Percentiles rank a stretch among this genome's conserved stretches.
phyloP scores from a whole-genome alignment of 768 basidiomycete genomes.

The Roridomyces roridus region DNA sequence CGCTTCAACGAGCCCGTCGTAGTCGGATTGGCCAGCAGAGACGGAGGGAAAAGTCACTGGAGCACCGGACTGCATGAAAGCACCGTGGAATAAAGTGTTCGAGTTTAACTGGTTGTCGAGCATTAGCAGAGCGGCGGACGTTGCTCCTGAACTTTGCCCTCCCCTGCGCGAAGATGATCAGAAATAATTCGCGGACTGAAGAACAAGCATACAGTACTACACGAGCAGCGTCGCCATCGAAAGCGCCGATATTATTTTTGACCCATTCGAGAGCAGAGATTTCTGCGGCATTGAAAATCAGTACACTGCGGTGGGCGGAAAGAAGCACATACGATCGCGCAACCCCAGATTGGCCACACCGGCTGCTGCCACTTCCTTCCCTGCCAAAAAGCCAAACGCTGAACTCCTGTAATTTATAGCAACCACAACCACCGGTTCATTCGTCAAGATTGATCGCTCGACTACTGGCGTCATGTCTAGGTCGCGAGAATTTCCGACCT shows the following conservation, averaged over 20 bases:
- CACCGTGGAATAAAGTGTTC: neutral
- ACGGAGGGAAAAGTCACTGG: neutral
- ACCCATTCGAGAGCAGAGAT: constrained; percentile 3
- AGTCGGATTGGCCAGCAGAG: neutral
- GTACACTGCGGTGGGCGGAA: neutral
- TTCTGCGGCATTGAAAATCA: neutral
- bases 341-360: constrained; percentile 55
- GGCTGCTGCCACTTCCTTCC: constrained; percentile 43
- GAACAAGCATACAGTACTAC: neutral
- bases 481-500: constrained; percentile 30
- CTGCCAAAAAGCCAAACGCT: constrained; percentile 47
- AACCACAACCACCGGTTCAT: constrained; percentile 43
- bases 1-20: neutral
- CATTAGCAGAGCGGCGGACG: neutral
- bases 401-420: constrained; percentile 14
- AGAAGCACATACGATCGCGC: constrained; percentile 47
- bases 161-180: neutral
- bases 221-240: neutral
- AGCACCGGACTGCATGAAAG: neutral
- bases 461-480: constrained; percentile 34
- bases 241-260: neutral
- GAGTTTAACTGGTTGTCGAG: constrained; percentile 1
- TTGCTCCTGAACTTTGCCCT: neutral
- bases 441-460: constrained; percentile 34
- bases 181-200: neutral